Percentiles rank a stretch among this genome's conserved stretches.
Evolutionary conservation across 495 filamentous ascomycete genomes (phyloP).

Genomic region (Parathielavia hyrcaniae): DNA sequence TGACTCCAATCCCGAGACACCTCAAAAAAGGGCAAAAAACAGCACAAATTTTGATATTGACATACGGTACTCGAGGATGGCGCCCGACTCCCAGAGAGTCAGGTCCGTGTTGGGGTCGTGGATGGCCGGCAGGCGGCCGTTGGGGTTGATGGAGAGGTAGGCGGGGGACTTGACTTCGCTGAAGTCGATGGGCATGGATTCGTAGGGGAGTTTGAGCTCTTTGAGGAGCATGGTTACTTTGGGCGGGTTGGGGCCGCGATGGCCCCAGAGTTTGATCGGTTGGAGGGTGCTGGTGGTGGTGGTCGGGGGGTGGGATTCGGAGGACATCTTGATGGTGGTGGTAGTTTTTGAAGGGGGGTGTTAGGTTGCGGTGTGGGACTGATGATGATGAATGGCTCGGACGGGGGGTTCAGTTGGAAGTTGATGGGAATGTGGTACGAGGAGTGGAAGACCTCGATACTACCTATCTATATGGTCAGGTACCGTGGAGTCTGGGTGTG

Average conservation of each 20-base stretch:
- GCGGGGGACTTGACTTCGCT: conserved; percentile 51
- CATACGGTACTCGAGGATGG: conserved; percentile 66
- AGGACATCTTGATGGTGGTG: not conserved
- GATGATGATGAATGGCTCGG: no score
- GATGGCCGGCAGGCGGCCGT: conserved; percentile 60
- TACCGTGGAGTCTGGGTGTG: no score
- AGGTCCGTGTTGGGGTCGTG: conserved; percentile 62
- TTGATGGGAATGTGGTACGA: no score
- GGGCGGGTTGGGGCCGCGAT: not conserved
- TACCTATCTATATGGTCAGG: no score
- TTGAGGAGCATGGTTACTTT: conserved; percentile 56
- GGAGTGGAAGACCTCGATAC: no score
- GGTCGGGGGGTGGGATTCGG: not conserved
- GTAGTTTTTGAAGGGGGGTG: no score
- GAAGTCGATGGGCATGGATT: conserved; percentile 37
- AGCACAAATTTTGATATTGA: no score
- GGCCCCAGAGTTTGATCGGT: not conserved
- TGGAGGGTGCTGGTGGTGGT: no score
- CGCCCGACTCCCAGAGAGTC: conserved; percentile 66
- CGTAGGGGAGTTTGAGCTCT: conserved; percentile 56
- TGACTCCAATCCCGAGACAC: no score
- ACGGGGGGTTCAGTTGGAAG: no score
- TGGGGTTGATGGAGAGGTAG: conserved; percentile 59
- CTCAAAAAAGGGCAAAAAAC: no score
- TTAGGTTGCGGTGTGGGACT: no score